Evolutionary conservation across 2,329 filamentous ascomycete species (phyloP), one percentile per base, ranked within the genome.

Genomic region (Aureobasidium sp.): DNA sequence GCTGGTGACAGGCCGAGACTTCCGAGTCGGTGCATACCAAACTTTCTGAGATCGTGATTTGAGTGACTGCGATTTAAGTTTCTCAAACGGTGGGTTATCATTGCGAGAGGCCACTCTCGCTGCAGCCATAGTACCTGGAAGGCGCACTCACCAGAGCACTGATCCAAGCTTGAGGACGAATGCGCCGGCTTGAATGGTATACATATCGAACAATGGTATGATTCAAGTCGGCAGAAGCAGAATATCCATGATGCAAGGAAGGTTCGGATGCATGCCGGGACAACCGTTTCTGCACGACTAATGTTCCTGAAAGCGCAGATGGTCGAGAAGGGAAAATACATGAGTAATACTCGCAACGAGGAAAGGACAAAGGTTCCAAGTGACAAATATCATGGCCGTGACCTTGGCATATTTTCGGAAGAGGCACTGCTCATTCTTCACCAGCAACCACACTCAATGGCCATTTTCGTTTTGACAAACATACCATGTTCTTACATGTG

Each of bases 1-100:
- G 36, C 53, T 55, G 41, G 25, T 17, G 27, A 36, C n/a, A 36
- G 39, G 53, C 53, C 53, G 53, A 57, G 25, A 20, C 53, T 45
- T 45, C 53, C 53, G 39, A 57, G 22, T 34, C 29, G 20, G 36
- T 17, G n/a, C 52, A 57, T 57, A 57, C 53, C 53, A 55, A 14
- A 53, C 14, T 42, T 55, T 20, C 15, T 5, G 9, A 5, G 12
- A 45, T n/a, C 53, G 36, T 57, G 39, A 57, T 22, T 34, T 14
- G 27, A 6, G 11, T 31, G 39, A 5, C 14, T 36, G 25, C 25
- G 29, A 25, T 36, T 45, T 22, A n/a, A 6, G 27, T 55, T 29
- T 42, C 17, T 31, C 20, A 27, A 17, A 55, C 36, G n/a, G n/a
- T 6, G 1, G 8, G 9, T 15, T n/a, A 37, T 15, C 5, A 5